These are phyloP conservation scores for Juglanconis juglandina DNA, from an alignment of 2,329 filamentous ascomycete genomes.

Conservation along the genomic window DNA sequence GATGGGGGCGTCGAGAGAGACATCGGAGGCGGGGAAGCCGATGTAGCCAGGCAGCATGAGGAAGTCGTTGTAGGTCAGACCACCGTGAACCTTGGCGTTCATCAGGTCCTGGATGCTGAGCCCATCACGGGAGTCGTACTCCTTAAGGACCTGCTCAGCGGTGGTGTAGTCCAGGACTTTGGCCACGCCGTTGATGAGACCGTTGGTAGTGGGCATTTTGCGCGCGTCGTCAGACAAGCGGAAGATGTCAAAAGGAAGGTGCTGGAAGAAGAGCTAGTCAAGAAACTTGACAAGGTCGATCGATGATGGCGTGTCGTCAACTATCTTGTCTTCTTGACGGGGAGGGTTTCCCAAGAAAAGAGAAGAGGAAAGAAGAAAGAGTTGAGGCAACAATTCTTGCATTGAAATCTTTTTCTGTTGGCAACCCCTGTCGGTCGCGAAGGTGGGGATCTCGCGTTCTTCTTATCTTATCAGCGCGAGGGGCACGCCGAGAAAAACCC, in stretches of 20 bases:
- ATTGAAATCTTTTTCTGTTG: constrained; percentile 11
- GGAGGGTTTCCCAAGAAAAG: constrained; percentile 19
- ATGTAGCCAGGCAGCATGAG: constrained; percentile 95
- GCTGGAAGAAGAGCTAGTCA: constrained; percentile 4
- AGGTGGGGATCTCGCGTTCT: constrained; percentile 2
- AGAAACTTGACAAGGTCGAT: constrained; percentile 11
- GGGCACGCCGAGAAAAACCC: too few species aligned
- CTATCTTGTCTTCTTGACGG: constrained; percentile 17
- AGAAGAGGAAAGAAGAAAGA: constrained; percentile 6
- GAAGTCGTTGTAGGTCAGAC: constrained; percentile 98
- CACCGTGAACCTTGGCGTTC: constrained; percentile 87
- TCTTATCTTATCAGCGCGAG: not conserved
- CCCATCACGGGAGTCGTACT: constrained; percentile 80
- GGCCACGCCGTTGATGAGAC: constrained; percentile 51
- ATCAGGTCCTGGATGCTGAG: constrained; percentile 82
- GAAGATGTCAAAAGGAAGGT: not conserved
- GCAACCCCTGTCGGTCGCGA: not conserved
- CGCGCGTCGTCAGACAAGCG: constrained; percentile 26
- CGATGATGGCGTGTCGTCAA: constrained; percentile 4
- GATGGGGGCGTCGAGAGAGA: constrained; percentile 82
- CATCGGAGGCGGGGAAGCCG: constrained; percentile 90
- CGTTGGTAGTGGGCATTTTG: constrained; percentile 72
- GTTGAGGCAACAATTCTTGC: not conserved
- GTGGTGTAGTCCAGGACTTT: constrained; percentile 69
- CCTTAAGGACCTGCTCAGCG: constrained; percentile 76